Evolutionary conservation across 2,329 filamentous ascomycete species (phyloP).

Genomic region (Curvularia sp.): DNA sequence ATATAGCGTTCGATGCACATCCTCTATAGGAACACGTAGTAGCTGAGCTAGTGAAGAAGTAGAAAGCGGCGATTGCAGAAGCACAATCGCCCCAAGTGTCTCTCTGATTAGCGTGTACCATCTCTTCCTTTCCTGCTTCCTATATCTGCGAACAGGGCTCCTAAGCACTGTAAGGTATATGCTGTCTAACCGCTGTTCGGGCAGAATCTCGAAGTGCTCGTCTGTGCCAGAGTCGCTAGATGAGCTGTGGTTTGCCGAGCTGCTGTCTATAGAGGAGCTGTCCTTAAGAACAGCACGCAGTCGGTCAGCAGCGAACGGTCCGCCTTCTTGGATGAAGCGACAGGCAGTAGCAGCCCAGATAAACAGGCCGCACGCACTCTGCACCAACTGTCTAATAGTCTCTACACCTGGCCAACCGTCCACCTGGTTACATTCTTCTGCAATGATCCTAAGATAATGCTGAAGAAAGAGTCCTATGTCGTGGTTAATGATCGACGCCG

Average conservation of each 20-base stretch:
- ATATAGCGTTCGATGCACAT: background rate
- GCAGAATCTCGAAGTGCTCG: too few species aligned
- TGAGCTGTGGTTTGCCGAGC: background rate
- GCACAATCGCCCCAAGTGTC: conserved; percentile 5
- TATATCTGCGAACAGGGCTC: background rate
- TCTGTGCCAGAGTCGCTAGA: background rate
- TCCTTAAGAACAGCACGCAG: conserved; percentile 14
- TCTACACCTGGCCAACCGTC: conserved; percentile 29
- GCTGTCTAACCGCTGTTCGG: too few species aligned
- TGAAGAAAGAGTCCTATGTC: conserved; percentile 26
- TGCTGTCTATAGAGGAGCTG: conserved; percentile 3
- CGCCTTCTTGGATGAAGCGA: conserved; percentile 25
- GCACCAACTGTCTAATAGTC: conserved; percentile 10
- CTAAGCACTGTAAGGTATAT: too few species aligned
- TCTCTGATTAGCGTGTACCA: background rate
- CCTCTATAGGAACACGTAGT: background rate
- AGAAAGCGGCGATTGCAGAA: conserved; percentile 9
- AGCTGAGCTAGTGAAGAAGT: background rate
- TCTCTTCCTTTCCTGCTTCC: background rate
- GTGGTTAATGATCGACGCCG: conserved; percentile 19
- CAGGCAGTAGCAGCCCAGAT: conserved; percentile 33
- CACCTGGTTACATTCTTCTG: background rate
- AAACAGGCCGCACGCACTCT: background rate
- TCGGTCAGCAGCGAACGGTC: conserved; percentile 4
- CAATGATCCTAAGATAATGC: conserved; percentile 14